phyloP scores from a whole-genome alignment of 1,284 basidiomycete species.

The Wolfiporia cocos region DNA sequence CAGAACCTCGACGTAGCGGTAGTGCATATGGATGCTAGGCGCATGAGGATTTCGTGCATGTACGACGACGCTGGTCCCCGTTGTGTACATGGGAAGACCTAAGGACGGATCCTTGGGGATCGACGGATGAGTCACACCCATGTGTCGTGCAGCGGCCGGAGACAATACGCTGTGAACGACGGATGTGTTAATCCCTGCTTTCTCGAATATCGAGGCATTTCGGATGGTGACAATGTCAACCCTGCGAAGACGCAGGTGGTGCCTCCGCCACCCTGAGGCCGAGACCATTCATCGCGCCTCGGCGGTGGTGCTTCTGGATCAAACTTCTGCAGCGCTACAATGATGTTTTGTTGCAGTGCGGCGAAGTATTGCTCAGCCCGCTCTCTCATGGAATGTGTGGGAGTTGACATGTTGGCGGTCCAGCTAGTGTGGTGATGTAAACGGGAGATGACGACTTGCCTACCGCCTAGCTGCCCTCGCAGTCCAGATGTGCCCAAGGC shows the following conservation, averaged over 20 bases:
- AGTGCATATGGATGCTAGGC: conserved; percentile 95
- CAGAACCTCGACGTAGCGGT: conserved; percentile 87
- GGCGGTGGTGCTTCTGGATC: conserved; percentile 73
- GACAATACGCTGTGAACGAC: conserved; percentile 88
- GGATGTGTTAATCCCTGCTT: conserved; percentile 94
- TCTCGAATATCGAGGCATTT: conserved; percentile 77
- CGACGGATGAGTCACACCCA: conserved; percentile 87
- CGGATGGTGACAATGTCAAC: conserved; percentile 20
- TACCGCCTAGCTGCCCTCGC: no score
- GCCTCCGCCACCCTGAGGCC: conserved; percentile 82
- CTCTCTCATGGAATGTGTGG: no score
- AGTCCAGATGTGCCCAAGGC: no score
- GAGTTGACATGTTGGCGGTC: no score
- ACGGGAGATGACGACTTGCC: no score
- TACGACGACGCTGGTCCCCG: conserved; percentile 87
- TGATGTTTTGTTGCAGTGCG: conserved; percentile 79
- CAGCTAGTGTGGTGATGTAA: no score
- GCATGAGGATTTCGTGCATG: conserved; percentile 91
- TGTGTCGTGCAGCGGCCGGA: conserved; percentile 88
- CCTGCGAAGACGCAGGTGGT: conserved; percentile 81
- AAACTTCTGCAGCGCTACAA: conserved; percentile 71
- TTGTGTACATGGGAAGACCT: conserved; percentile 85
- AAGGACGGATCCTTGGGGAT: conserved; percentile 47
- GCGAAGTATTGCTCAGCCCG: conserved; percentile 80
- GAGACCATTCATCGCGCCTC: conserved; percentile 84